These are phyloP conservation scores for Circinella minor DNA, from an alignment of 371 early-diverging fungal species.

Conservation along the genomic window DNA sequence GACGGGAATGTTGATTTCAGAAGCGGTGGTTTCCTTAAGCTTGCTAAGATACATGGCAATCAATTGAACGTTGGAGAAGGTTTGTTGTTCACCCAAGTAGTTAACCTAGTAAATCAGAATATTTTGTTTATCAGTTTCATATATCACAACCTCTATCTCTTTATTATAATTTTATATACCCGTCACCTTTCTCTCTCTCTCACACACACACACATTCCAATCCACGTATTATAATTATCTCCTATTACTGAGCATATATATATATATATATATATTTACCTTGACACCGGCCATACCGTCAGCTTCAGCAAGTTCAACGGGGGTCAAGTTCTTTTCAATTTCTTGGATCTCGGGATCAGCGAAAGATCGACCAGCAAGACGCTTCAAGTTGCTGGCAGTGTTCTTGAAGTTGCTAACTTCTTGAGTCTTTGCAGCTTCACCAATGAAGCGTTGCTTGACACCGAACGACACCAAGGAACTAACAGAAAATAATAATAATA, in stretches of 20 bases:
- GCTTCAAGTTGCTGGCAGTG: conserved; percentile 94
- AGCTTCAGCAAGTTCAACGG: conserved; percentile 79
- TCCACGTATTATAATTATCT: no score
- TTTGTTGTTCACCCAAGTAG: conserved; percentile 77
- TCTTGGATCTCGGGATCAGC: conserved; percentile 88
- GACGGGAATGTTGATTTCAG: conserved; percentile 84
- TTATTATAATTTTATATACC: background rate
- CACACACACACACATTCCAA: no score
- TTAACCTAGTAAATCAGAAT: conserved; percentile 52
- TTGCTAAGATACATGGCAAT: conserved; percentile 93
- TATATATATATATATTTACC: conserved; percentile 47
- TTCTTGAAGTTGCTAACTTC: conserved; percentile 96
- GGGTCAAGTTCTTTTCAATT: conserved; percentile 82
- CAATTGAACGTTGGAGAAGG: conserved; percentile 90
- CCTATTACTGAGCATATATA: no score
- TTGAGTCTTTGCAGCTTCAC: conserved; percentile 95
- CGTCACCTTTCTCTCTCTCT: background rate
- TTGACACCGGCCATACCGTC: conserved; percentile 88
- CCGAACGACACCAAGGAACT: conserved; percentile 94
- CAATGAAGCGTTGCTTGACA: conserved; percentile 92
- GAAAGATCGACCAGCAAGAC: conserved; percentile 93
- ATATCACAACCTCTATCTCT: background rate
- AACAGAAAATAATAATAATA: conserved; percentile 7
- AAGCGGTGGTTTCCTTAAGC: conserved; percentile 88
- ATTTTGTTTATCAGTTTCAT: no score